Evolutionary conservation across 2,329 filamentous ascomycete species (phyloP).

Genomic region (Fusarium pseudonygamai): DNA sequence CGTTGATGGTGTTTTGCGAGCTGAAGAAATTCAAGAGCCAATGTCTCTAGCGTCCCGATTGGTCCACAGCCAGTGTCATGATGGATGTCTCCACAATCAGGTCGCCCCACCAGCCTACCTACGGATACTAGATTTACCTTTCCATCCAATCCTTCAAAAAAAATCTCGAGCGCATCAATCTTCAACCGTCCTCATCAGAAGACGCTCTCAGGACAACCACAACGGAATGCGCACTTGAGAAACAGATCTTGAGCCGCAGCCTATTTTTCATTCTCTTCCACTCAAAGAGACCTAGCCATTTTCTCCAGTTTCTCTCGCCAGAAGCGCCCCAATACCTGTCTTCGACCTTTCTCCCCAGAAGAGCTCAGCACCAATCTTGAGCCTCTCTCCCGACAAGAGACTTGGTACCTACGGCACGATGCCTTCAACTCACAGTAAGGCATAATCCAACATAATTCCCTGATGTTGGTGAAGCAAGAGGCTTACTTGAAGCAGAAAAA

Average conservation of each 20-base stretch:
- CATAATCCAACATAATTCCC: background rate
- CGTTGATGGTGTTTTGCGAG: slow-evolving; percentile 34
- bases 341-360: background rate
- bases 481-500: slow-evolving; percentile 56
- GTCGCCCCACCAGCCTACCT: slow-evolving; percentile 24
- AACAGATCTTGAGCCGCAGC: background rate
- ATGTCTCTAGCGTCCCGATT: slow-evolving; percentile 33
- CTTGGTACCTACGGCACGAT: slow-evolving; percentile 55
- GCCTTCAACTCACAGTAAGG: slow-evolving; percentile 79
- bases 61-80: slow-evolving; percentile 22
- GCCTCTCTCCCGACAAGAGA: background rate
- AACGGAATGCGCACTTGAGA: background rate
- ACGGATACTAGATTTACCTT: background rate
- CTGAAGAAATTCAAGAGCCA: slow-evolving; percentile 43
- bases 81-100: slow-evolving; percentile 17
- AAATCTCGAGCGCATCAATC: slow-evolving; percentile 14
- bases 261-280: too few relatives aligned
- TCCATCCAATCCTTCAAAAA: slow-evolving; percentile 9
- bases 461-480: background rate
- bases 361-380: background rate
- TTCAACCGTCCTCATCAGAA: background rate
- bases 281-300: background rate
- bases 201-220: background rate
- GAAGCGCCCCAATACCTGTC: background rate
- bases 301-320: background rate